These are phyloP conservation scores for Suhomyces emberorum DNA, from an alignment of 805 yeast species.

Conservation along the genomic window DNA sequence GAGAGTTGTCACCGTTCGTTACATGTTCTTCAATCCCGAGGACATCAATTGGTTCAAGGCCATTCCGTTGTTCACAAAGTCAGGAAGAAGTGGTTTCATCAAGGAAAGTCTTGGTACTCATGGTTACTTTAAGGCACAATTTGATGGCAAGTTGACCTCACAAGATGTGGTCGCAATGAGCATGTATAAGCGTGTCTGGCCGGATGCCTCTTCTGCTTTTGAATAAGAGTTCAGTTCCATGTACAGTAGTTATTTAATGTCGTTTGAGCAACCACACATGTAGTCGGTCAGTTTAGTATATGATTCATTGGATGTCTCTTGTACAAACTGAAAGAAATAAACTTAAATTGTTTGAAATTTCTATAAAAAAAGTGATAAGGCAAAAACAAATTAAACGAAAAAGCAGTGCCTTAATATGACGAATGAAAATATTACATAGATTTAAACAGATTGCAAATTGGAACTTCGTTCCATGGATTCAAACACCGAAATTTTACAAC, in stretches of 20 bases:
- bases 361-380: too few species aligned
- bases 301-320: too few species aligned
- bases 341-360: too few species aligned
- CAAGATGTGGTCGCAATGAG: slow-evolving; percentile 96
- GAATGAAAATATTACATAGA: too few species aligned
- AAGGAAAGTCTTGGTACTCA: slow-evolving; percentile 97
- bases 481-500: too few species aligned
- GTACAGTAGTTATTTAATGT: not conserved
- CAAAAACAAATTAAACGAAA: too few species aligned
- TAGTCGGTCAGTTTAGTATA: too few species aligned
- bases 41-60: slow-evolving; percentile 89
- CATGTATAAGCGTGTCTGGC: slow-evolving; percentile 92
- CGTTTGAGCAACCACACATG: too few species aligned
- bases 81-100: slow-evolving; percentile 92
- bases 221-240: not conserved
- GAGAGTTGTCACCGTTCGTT: slow-evolving; percentile 84
- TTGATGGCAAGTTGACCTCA: slow-evolving; percentile 84
- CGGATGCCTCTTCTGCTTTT: slow-evolving; percentile 38
- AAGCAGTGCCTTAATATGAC: too few species aligned
- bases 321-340: too few species aligned
- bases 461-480: too few species aligned
- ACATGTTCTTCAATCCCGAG: slow-evolving; percentile 92
- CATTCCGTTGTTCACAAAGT: slow-evolving; percentile 87
- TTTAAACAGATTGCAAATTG: too few species aligned
- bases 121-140: slow-evolving; percentile 94